Evolutionary conservation across 441 rosid genomes (phyloP).

Genomic region (Bruguiera hainesii): DNA sequence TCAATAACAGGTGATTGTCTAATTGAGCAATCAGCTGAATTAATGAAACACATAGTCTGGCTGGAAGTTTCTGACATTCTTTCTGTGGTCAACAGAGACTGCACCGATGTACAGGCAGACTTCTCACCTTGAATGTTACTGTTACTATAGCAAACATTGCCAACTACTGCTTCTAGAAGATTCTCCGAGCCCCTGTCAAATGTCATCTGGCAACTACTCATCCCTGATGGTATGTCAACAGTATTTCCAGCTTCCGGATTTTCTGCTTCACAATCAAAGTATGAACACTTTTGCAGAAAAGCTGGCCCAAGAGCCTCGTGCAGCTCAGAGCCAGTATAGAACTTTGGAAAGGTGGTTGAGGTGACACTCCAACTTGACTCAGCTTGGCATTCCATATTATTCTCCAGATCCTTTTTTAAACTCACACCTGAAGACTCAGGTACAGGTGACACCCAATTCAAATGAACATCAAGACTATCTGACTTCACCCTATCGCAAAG

Average conservation of each 20-base stretch:
- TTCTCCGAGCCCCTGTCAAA: slow-evolving; percentile 60
- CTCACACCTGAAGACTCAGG: slow-evolving; percentile 40
- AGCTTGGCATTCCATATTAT: slow-evolving; percentile 33
- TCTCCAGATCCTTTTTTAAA: slow-evolving; percentile 33
- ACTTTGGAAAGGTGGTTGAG: slow-evolving; percentile 41
- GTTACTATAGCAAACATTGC: slow-evolving; percentile 54
- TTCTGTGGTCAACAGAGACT: slow-evolving; percentile 50
- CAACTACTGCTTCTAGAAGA: slow-evolving; percentile 90
- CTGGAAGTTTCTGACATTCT: slow-evolving; percentile 47
- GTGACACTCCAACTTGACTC: slow-evolving; percentile 36
- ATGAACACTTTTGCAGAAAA: slow-evolving; percentile 40
- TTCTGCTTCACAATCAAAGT: slow-evolving; percentile 41
- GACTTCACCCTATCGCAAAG: slow-evolving; percentile 30
- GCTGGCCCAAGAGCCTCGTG: slow-evolving; percentile 82
- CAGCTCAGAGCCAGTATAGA: slow-evolving; percentile 73
- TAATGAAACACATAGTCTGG: slow-evolving; percentile 35
- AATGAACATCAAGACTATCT: slow-evolving; percentile 30
- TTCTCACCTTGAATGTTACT: slow-evolving; percentile 50
- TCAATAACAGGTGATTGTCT: slow-evolving; percentile 41
- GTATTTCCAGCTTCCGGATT: slow-evolving; percentile 42
- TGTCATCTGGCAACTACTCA: slow-evolving; percentile 55
- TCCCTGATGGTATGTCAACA: slow-evolving; percentile 45
- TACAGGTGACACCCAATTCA: slow-evolving; percentile 29
- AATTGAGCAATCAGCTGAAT: slow-evolving; percentile 46
- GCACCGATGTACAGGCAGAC: slow-evolving; percentile 48